phyloP scores from a whole-genome alignment of 805 yeast species.

The Lipomyces starkeyi region DNA sequence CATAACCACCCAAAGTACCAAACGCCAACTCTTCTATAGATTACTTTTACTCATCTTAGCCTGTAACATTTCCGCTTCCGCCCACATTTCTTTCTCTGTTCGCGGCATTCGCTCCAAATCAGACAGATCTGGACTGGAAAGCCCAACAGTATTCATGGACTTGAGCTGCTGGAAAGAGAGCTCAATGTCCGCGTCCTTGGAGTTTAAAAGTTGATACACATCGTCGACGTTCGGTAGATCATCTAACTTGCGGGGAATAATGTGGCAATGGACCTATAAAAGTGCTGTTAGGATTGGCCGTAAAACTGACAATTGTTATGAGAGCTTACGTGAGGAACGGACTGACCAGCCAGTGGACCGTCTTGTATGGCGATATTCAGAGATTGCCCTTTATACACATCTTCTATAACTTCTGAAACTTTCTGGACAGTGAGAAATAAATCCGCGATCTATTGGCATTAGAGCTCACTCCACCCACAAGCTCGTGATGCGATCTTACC shows the following conservation, averaged over 20 bases:
- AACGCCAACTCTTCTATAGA: not conserved
- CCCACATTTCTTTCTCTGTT: constrained; percentile 65
- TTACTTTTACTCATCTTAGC: constrained; percentile 13
- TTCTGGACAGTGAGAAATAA: constrained; percentile 76
- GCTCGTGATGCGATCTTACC: constrained; percentile 33
- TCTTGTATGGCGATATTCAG: constrained; percentile 93
- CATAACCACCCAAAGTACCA: no score
- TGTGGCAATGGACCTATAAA: constrained; percentile 71
- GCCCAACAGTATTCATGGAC: constrained; percentile 35
- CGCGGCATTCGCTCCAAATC: constrained; percentile 58
- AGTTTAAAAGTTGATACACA: constrained; percentile 70
- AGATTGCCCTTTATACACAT: constrained; percentile 76
- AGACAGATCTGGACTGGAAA: constrained; percentile 54
- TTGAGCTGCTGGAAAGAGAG: constrained; percentile 31
- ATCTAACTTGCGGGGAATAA: constrained; percentile 74
- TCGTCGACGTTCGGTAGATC: constrained; percentile 74
- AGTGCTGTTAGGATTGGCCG: not conserved
- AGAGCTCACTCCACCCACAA: not conserved
- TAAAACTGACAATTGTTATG: not conserved
- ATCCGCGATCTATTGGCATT: constrained; percentile 53
- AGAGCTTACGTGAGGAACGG: constrained; percentile 77
- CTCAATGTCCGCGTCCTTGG: constrained; percentile 55
- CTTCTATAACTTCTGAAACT: constrained; percentile 69
- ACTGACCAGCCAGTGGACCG: constrained; percentile 94
- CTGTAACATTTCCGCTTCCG: constrained; percentile 60